Percentiles rank a stretch among this genome's conserved stretches.
Conservation (phyloP, 2,329 filamentous ascomycete genomes). For the Cladosporium cucumerinum region DNA sequence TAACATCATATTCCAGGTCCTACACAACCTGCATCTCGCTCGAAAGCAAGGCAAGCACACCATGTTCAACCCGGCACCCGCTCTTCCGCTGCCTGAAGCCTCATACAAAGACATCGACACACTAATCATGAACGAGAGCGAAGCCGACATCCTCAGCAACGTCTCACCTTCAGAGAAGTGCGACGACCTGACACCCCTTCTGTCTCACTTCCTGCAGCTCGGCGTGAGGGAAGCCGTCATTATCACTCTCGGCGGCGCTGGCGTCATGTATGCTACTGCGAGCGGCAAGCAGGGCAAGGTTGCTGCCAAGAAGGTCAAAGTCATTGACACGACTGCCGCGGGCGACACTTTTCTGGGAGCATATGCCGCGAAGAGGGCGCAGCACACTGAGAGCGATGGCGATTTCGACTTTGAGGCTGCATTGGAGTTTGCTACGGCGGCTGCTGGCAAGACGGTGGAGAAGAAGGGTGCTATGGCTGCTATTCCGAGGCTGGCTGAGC, state of each 20-base stretch:
- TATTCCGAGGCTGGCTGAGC: conserved; percentile 63
- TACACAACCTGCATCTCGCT: conserved; percentile 33
- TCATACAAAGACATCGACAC: conserved; percentile 69
- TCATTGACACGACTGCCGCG: conserved; percentile 90
- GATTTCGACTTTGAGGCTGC: conserved; percentile 52
- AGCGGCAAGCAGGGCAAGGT: conserved; percentile 26
- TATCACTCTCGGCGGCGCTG: conserved; percentile 71
- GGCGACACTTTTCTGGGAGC: conserved; percentile 92
- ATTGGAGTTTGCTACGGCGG: conserved; percentile 58
- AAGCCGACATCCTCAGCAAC: conserved; percentile 65
- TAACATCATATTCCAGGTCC: conserved; percentile 24
- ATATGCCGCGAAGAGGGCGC: conserved; percentile 60
- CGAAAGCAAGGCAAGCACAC: conserved; percentile 45
- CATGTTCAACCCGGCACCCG: conserved; percentile 78
- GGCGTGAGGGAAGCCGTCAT: conserved; percentile 77
- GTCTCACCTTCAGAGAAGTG: conserved; percentile 34
- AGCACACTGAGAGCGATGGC: conserved; percentile 21
- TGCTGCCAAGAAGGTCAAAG: conserved; percentile 64
- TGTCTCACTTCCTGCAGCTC: conserved; percentile 57
- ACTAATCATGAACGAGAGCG: conserved; percentile 86
- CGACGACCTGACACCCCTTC: conserved; percentile 37
- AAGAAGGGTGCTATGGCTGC: conserved; percentile 62
- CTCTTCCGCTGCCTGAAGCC: conserved; percentile 62
- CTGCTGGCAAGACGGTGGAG: conserved; percentile 64
- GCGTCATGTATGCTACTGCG: conserved; percentile 29